Conservation (phyloP, 257 asterid genomes). For the Cruciata laevipes region DNA sequence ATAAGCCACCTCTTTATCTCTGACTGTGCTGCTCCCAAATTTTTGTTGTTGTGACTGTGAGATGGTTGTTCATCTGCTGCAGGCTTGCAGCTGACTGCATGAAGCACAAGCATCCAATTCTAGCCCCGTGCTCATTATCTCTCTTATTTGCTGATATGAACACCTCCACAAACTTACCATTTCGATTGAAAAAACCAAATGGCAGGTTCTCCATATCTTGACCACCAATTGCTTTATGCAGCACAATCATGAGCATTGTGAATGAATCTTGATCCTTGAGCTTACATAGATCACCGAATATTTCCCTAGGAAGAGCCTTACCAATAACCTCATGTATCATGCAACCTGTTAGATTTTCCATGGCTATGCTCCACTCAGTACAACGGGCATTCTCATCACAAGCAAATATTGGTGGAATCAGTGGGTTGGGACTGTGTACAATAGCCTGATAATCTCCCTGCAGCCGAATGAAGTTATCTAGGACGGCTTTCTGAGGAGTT, state of each 20-base stretch:
- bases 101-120: constrained; percentile 57
- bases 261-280: constrained; percentile 40
- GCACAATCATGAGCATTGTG: constrained; percentile 52
- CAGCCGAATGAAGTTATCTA: constrained; percentile 50
- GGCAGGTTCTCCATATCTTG: constrained; percentile 40
- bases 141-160: constrained; percentile 46
- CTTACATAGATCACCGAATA: constrained; percentile 57
- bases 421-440: constrained; percentile 43
- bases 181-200: constrained; percentile 48
- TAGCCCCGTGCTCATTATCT: constrained; percentile 36
- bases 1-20: constrained; percentile 47
- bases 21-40: constrained; percentile 9
- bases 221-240: constrained; percentile 50
- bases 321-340: constrained; percentile 44
- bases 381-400: constrained; percentile 63
- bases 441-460: constrained; percentile 61
- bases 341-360: constrained; percentile 69
- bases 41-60: constrained; percentile 16
- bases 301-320: constrained; percentile 56
- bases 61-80: constrained; percentile 18
- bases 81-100: constrained; percentile 31
- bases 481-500: constrained; percentile 45
- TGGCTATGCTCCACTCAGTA: constrained; percentile 68
- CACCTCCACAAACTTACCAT: constrained; percentile 46
- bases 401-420: constrained; percentile 72